phyloP scores from a whole-genome alignment of 1,284 basidiomycete species.

The Waitea zeae region DNA sequence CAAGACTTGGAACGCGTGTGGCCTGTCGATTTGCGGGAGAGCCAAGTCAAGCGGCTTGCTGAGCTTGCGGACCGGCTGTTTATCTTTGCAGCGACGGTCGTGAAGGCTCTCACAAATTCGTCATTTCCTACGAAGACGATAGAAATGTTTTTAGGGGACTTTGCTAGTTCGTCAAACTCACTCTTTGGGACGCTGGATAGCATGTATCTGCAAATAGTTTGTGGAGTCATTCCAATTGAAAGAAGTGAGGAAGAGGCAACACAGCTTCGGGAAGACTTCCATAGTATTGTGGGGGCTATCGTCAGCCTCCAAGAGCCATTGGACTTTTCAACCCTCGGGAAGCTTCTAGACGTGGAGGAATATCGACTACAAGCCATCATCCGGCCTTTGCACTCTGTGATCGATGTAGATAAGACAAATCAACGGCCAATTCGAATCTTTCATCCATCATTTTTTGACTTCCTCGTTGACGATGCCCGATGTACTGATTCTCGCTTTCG shows the following conservation, averaged over 20 bases:
- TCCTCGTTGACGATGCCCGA: background rate
- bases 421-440: background rate
- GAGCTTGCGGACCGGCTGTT: background rate
- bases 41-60: background rate
- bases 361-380: too few species aligned
- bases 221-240: background rate
- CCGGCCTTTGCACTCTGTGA: background rate
- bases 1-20: too few species aligned
- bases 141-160: background rate
- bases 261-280: background rate
- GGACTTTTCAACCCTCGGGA: background rate
- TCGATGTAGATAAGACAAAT: background rate
- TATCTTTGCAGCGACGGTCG: background rate
- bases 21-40: background rate
- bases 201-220: background rate
- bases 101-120: background rate
- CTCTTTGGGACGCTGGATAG: background rate
- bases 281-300: background rate
- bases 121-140: background rate
- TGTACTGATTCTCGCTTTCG: background rate
- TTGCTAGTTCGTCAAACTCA: background rate
- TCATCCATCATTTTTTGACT: background rate
- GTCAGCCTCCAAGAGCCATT: background rate
- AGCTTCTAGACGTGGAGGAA: background rate
- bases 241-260: background rate